Evolutionary conservation across 2,329 filamentous ascomycete genomes (phyloP).

Genomic region (Colletotrichum sublineola): DNA sequence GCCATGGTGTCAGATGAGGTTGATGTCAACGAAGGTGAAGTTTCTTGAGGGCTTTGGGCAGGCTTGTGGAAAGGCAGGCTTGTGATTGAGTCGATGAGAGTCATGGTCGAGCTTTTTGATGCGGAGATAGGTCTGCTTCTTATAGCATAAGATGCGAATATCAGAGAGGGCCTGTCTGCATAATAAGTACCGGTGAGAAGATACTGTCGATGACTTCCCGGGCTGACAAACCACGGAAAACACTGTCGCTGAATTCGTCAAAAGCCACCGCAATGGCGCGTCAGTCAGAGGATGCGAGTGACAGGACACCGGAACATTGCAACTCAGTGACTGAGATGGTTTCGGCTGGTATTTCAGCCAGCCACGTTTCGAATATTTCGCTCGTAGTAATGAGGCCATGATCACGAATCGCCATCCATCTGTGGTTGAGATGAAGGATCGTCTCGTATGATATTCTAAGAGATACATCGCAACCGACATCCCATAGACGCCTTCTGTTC

Average conservation of each 20-base stretch:
- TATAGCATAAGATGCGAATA: neutral
- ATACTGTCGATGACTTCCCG: neutral
- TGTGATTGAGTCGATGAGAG: neutral
- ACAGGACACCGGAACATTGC: neutral
- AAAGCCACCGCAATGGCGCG: neutral
- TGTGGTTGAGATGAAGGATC: constrained; percentile 5
- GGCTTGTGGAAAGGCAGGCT: neutral
- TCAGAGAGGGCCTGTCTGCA: neutral
- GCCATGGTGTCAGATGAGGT: constrained; percentile 16
- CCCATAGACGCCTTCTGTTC: neutral
- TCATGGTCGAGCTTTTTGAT: neutral
- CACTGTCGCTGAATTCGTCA: constrained; percentile 1
- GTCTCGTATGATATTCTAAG: neutral
- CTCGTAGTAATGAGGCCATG: constrained; percentile 1
- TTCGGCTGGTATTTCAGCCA: neutral
- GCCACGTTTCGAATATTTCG: neutral
- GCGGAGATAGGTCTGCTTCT: constrained; percentile 8
- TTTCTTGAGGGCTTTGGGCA: constrained; percentile 10
- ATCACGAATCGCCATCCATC: neutral
- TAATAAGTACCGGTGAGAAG: constrained; percentile 3
- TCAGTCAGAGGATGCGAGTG: constrained; percentile 3
- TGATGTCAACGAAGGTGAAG: constrained; percentile 5
- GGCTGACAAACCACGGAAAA: neutral
- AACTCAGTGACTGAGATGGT: neutral
- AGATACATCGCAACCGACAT: constrained; percentile 1